These are phyloP conservation scores for Cladosporium austrohemisphaericum DNA, from an alignment of 2,329 filamentous ascomycete genomes.

Conservation along the genomic window DNA sequence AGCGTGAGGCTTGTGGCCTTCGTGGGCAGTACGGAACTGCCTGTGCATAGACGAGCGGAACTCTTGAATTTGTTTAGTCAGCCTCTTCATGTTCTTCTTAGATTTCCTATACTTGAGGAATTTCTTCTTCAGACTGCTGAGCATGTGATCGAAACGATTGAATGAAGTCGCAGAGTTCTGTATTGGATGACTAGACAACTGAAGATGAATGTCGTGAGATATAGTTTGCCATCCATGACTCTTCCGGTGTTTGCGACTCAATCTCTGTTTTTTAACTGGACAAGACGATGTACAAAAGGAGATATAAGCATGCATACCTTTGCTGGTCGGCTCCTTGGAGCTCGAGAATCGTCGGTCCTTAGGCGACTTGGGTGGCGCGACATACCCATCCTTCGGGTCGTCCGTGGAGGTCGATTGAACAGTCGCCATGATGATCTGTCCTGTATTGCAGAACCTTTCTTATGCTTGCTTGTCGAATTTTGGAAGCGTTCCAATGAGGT, in stretches of 20 bases:
- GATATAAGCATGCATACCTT: conserved; percentile 35
- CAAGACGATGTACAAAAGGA: neutral
- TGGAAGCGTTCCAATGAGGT: no score
- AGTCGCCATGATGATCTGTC: conserved; percentile 9
- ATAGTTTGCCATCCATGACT: neutral
- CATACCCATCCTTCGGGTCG: conserved; percentile 7
- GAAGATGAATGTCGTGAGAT: no score
- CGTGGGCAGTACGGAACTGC: conserved; percentile 84
- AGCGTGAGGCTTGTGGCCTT: conserved; percentile 85
- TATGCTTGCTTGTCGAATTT: no score
- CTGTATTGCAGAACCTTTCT: no score
- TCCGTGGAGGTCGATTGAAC: conserved; percentile 7
- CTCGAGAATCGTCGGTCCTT: conserved; percentile 38
- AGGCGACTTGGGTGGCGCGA: conserved; percentile 6
- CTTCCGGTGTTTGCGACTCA: neutral
- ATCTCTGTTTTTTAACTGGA: neutral
- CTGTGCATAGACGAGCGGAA: conserved; percentile 78
- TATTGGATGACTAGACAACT: no score
- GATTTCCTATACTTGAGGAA: neutral
- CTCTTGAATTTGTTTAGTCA: conserved; percentile 51
- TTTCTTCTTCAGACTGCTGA: no score
- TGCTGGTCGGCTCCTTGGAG: conserved; percentile 43
- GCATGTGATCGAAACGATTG: no score
- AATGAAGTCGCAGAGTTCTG: no score
- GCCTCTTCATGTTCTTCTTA: neutral